Base-by-base conservation (phyloP, 177 flowering plant species). In the Vitis hybrid region DNA sequence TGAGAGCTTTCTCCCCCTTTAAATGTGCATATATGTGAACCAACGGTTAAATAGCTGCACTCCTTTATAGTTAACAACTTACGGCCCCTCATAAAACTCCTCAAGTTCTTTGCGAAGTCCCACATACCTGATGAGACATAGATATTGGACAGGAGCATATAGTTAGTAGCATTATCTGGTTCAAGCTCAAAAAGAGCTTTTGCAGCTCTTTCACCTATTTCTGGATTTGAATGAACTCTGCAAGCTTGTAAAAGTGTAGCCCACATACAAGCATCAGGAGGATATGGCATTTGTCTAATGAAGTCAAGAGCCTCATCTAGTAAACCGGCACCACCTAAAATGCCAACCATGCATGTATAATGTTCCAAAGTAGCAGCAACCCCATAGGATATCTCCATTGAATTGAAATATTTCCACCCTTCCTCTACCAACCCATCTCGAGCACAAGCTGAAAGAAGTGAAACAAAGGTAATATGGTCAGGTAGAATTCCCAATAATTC, bases 191-290 rank as follows among this genome's bases (percentile, higher is more conserved):
- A 79, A 3, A 84, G 75, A 6, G 74, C 76, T 56, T 75, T 72
- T 49, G 80, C 84, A 13, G 79, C 82, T 52, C 48, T 70, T 72
- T 81, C 80, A 61, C 76, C 83, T 56, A 84, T 65, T 56, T 77
- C 76, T 16, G 72, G 67, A 68, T 82, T 81, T 60, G 81, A 71
- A 62, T 81, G 83, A 18, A 73, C 35, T 55, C 81, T 59, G 62
- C 83, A 82, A 2, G 83, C 80, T 56, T 54, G 72, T 63, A 85
- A 65, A 59, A 85, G 83, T 15, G 84, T 75, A 52, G 67, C 72
- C 84, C 83, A 81, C 18, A 71, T 19, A 51, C 78, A 72, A 27
- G 83, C 80, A 76, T 82, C 81, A 16, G 83, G 79, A 13, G 46
- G 58, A 61, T 18, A 76, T 46, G 83, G 83, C 74, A 81, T 79